Evolutionary conservation across 345 rosid genomes (phyloP).

Genomic region (Pelargonium nanum): DNA sequence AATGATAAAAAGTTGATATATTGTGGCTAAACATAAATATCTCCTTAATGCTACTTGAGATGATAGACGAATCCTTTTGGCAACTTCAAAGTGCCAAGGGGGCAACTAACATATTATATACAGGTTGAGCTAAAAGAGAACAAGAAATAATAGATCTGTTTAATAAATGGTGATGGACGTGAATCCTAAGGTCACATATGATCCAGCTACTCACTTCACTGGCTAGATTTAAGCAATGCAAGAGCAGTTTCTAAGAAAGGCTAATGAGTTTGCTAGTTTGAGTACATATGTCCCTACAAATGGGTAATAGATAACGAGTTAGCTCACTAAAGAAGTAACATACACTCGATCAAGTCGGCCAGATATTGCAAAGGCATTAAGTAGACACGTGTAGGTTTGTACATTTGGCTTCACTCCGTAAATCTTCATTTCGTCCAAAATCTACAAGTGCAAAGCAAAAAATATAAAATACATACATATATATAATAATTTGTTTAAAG

Average conservation of each 20-base stretch:
- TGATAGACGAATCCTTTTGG: no score
- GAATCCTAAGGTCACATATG: no score
- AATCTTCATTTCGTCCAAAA: constrained; percentile 86
- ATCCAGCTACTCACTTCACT: not conserved
- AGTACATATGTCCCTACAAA: not conserved
- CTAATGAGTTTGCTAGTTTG: constrained; percentile 7
- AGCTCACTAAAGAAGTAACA: constrained; percentile 27
- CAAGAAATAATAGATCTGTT: no score
- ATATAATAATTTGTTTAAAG: not conserved
- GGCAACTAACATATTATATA: not conserved
- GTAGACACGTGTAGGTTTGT: constrained; percentile 74
- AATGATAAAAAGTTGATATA: not conserved
- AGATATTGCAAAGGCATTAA: constrained; percentile 81
- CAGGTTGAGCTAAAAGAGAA: no score
- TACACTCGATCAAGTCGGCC: constrained; percentile 87
- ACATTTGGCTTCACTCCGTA: constrained; percentile 85
- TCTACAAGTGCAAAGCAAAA: constrained; percentile 23
- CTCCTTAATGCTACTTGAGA: no score
- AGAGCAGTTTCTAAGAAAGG: not conserved
- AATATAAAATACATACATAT: constrained; percentile 8
- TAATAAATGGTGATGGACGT: not conserved
- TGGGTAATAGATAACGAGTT: no score
- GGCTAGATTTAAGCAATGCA: not conserved
- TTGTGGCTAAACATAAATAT: not conserved
- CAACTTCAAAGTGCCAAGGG: no score